These are phyloP conservation scores for Apiospora hydei DNA, from an alignment of 2,329 filamentous ascomycete genomes.

Conservation along the genomic window DNA sequence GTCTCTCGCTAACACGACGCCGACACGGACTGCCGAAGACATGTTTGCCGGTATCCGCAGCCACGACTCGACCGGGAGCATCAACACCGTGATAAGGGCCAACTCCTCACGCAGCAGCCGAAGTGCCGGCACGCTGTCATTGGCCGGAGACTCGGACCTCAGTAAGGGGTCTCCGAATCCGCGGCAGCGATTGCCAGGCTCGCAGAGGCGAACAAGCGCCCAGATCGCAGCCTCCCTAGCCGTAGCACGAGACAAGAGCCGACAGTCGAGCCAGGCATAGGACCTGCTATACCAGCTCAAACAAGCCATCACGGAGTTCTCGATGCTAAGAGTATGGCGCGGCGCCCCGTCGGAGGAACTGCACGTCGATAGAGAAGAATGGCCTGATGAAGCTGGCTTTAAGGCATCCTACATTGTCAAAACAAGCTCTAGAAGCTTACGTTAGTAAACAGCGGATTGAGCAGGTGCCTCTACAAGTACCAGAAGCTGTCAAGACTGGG, in stretches of 20 bases:
- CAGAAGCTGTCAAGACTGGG: not conserved
- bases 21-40: not conserved
- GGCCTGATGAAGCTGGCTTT: not conserved
- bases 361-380: not conserved
- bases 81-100: constrained; percentile 16
- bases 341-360: not conserved
- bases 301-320: not conserved
- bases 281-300: not conserved
- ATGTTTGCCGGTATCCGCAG: constrained; percentile 14
- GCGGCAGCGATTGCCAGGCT: not conserved
- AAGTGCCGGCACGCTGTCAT: not conserved
- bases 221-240: constrained; percentile 11
- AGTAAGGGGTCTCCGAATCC: not conserved
- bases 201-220: not conserved
- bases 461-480: not conserved
- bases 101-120: not conserved
- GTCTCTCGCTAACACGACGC: not conserved
- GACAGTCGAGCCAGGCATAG: not conserved
- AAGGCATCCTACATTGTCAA: not conserved
- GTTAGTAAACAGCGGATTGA: not conserved
- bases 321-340: constrained; percentile 9
- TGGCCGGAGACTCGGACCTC: not conserved
- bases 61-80: constrained; percentile 9
- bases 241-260: not conserved
- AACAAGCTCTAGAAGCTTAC: not conserved